Evolutionary conservation across 352 stramenopile genomes (phyloP), one percentile per base, ranked within the genome.

Genomic region (Globisporangium abappressorium): DNA sequence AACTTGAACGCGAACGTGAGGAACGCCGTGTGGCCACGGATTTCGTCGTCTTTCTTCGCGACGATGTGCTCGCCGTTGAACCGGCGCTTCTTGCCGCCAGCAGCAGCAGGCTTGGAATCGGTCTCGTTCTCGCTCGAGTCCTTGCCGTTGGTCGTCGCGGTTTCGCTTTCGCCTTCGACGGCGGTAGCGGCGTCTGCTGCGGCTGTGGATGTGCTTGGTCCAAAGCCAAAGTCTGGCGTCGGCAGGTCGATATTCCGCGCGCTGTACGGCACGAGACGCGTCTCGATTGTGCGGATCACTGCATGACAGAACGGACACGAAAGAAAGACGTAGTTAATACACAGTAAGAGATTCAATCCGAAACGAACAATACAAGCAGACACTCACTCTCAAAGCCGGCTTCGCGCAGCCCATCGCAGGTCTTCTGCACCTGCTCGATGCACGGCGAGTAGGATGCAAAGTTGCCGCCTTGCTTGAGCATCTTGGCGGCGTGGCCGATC

Each of bases 401-500:
- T 38, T 89, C 78, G 8, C 82, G 73, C 33, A 97, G 70, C 14
- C 78, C 82, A 33, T 81, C 85, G 58, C 79, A 93, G 8, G 89
- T 95, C 68, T 94, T 93, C 76, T 99, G 95, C 33, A 99, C 97
- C 76, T 99, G 98, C 81, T 99, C 98, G 59, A 99, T 98, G 75
- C 98, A 99, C 5, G 98, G 98, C 63, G 92, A 99, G 82, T 99
- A 99, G 30, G 89, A 98, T 54, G 95, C 97, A 58, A 99, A 90
- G 54, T 86, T 83, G 18, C 90, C 95, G 68, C 92, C 93, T 46
- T 92, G 81, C 77, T 98, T 98, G 41, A 99, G 82, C 73, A 94
- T 90, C 73, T 95, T 84, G 51, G 89, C 84, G 1, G 97, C 97
- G 76, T 99, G 92, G 22, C 83, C 80, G 22, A 99, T 89, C 14